Percentiles rank a stretch among this genome's conserved stretches.
Conservation (phyloP, 306 rosid genomes). For the Glycyrrhiza uralensis region DNA sequence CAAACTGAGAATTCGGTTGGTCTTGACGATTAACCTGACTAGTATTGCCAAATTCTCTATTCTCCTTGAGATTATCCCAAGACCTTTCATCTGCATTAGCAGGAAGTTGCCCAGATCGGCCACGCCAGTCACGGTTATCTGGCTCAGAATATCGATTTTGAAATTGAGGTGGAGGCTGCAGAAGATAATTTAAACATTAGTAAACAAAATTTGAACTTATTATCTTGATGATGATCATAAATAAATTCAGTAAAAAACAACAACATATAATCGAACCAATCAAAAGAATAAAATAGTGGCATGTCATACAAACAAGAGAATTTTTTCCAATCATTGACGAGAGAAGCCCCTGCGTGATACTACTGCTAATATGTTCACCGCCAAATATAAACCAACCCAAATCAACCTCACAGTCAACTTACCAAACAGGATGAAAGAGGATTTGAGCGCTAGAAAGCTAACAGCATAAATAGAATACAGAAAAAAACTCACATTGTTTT, state of each 20-base stretch:
- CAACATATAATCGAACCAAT: neutral
- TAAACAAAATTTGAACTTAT: neutral
- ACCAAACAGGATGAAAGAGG: neutral
- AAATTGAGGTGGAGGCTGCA: constrained; percentile 56
- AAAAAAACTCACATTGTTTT: constrained; percentile 60
- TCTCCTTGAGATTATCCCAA: constrained; percentile 64
- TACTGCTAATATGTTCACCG: neutral
- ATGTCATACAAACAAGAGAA: neutral
- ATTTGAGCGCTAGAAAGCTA: neutral
- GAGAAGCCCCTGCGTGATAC: neutral
- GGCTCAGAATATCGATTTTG: constrained; percentile 80
- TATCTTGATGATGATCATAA: neutral
- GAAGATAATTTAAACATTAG: neutral
- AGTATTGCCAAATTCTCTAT: constrained; percentile 56
- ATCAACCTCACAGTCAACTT: neutral
- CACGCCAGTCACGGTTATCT: constrained; percentile 95
- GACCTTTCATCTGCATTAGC: constrained; percentile 69
- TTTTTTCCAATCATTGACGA: neutral
- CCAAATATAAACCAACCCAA: neutral
- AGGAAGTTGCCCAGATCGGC: constrained; percentile 63
- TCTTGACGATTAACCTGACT: constrained; percentile 61
- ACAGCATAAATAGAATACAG: neutral
- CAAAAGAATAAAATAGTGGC: neutral
- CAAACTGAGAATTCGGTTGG: constrained; percentile 55
- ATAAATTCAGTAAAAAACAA: constrained; percentile 9